phyloP scores from a whole-genome alignment of 2,329 filamentous ascomycete species.

The Penicillium sp. region DNA sequence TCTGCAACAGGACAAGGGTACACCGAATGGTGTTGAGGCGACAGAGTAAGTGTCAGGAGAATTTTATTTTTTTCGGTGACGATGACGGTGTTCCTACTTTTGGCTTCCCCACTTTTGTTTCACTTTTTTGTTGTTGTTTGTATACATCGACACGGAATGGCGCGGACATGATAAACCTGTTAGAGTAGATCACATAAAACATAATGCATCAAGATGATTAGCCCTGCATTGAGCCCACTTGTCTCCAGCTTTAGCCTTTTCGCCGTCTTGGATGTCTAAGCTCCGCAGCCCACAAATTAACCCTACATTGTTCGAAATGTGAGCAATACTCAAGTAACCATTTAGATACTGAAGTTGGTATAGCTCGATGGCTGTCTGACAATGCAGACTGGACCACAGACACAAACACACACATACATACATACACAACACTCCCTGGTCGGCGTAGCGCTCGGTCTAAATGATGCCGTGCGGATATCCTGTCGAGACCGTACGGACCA shows the following conservation, averaged over 20 bases:
- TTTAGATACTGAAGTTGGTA: no score
- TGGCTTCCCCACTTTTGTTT: not conserved
- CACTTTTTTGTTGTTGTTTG: not conserved
- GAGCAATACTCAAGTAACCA: no score
- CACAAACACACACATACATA: no score
- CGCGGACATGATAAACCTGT: not conserved
- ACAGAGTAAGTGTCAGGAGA: not conserved
- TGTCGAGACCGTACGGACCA: no score
- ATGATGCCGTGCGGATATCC: no score
- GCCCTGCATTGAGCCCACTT: not conserved
- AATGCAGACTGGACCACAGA: no score
- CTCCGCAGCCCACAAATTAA: no score
- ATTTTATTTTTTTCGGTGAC: not conserved
- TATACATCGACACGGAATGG: not conserved
- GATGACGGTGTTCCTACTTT: not conserved
- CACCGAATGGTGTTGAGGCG: not conserved
- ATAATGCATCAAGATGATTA: conserved; percentile 3
- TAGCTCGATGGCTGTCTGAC: no score
- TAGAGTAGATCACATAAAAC: conserved; percentile 10
- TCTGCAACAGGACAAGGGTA: conserved; percentile 21
- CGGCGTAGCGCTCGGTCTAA: no score
- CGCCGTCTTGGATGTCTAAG: not conserved
- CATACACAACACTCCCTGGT: no score
- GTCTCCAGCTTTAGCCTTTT: not conserved
- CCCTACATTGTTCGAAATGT: no score